These are phyloP conservation scores for Aristolochia contorta DNA, from an alignment of 164 flowering plant genomes.

Conservation along the genomic window DNA sequence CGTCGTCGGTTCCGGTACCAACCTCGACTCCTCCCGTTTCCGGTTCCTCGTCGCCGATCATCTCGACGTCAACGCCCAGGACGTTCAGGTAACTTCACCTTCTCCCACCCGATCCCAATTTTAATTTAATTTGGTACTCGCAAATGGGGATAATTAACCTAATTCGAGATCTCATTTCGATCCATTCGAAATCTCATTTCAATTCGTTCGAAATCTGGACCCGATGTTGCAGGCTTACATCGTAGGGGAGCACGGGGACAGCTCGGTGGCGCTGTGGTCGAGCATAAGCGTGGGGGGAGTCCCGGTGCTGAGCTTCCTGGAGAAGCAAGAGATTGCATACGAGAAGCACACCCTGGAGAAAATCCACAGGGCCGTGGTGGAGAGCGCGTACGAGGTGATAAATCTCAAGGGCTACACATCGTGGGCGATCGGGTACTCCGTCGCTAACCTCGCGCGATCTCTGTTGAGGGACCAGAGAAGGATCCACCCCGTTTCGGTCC, in stretches of 20 bases:
- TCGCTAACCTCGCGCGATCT: constrained; percentile 52
- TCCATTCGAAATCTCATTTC: too few species aligned
- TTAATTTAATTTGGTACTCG: too few species aligned
- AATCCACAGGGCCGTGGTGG: constrained; percentile 56
- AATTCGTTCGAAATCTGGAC: too few species aligned
- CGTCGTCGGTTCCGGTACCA: constrained; percentile 58
- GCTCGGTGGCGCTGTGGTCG: constrained; percentile 90
- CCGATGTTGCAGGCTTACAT: constrained; percentile 63
- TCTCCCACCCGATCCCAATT: too few species aligned
- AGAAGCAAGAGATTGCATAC: constrained; percentile 47
- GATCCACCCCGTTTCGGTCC: constrained; percentile 75
- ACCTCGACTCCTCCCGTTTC: constrained; percentile 53
- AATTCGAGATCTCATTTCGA: too few species aligned
- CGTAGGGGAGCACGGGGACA: constrained; percentile 85
- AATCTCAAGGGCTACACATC: constrained; percentile 79
- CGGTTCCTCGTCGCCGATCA: constrained; percentile 51
- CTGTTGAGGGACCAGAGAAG: constrained; percentile 56
- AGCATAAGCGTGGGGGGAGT: constrained; percentile 90
- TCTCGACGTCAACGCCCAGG: constrained; percentile 55
- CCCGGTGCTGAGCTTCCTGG: constrained; percentile 59
- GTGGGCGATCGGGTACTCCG: constrained; percentile 88
- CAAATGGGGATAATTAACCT: too few species aligned
- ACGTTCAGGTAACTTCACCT: constrained; percentile 33
- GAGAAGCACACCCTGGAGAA: constrained; percentile 54
- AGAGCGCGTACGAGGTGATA: constrained; percentile 68